phyloP scores from a whole-genome alignment of 1,284 basidiomycete genomes.

The Fomitopsis pinicola region DNA sequence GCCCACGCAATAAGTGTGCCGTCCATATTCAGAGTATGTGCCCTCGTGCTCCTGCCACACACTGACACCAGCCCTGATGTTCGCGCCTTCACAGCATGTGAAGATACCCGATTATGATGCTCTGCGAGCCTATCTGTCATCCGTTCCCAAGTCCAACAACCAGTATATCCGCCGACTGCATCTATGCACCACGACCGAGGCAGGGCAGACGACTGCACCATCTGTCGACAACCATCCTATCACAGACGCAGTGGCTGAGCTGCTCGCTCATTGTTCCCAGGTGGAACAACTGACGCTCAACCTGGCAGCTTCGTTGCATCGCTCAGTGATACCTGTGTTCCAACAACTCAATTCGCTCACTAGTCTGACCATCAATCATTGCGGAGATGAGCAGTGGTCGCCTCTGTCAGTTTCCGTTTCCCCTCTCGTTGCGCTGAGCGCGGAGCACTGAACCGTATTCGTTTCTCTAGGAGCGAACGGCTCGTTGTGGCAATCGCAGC shows the following conservation, averaged over 20 bases:
- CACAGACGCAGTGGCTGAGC: slow-evolving; percentile 43
- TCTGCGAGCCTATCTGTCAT: slow-evolving; percentile 46
- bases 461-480: slow-evolving; percentile 55
- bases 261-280: slow-evolving; percentile 47
- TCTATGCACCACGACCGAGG: slow-evolving; percentile 25
- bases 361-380: slow-evolving; percentile 52
- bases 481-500: slow-evolving; percentile 67
- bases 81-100: slow-evolving; percentile 30
- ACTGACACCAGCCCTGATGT: background rate
- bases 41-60: background rate
- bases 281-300: slow-evolving; percentile 48
- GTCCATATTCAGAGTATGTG: slow-evolving; percentile 50
- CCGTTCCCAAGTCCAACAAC: slow-evolving; percentile 53
- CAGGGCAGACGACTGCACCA: slow-evolving; percentile 1
- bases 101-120: slow-evolving; percentile 41
- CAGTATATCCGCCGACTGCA: slow-evolving; percentile 53
- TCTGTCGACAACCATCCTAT: slow-evolving; percentile 9
- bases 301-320: slow-evolving; percentile 49
- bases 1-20: slow-evolving; percentile 55
- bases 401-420: slow-evolving; percentile 50
- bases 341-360: slow-evolving; percentile 39
- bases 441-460: slow-evolving; percentile 13
- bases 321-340: slow-evolving; percentile 50
- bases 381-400: slow-evolving; percentile 42
- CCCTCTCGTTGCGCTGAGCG: background rate